phyloP scores from a whole-genome alignment of 2,329 filamentous ascomycete genomes.

The Trichophyton mentagrophytes region DNA sequence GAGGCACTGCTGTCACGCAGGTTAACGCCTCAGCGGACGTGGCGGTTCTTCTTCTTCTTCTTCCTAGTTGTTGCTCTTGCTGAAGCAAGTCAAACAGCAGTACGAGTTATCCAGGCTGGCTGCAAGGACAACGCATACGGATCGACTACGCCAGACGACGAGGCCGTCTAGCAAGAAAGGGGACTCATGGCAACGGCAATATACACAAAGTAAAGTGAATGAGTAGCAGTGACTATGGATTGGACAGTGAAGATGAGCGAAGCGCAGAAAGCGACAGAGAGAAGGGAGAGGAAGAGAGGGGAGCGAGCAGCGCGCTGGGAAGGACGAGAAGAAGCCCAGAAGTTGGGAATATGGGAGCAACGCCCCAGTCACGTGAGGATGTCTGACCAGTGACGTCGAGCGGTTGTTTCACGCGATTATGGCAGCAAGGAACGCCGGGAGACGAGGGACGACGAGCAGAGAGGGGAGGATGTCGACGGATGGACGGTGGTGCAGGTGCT shows the following conservation, averaged over 20 bases:
- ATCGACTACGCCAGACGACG: constrained; percentile 33
- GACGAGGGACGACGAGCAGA: not conserved
- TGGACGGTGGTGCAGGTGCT: not conserved
- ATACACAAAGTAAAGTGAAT: not conserved
- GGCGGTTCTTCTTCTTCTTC: not conserved
- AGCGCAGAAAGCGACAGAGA: constrained; percentile 7
- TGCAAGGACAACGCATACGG: constrained; percentile 32
- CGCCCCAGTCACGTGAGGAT: constrained; percentile 26
- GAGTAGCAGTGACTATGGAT: not conserved
- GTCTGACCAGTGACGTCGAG: constrained; percentile 30
- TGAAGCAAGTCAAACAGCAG: constrained; percentile 32
- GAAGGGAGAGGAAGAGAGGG: constrained; percentile 7
- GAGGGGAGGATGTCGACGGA: not conserved
- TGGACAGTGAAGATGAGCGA: constrained; percentile 6
- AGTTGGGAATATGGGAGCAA: constrained; percentile 12
- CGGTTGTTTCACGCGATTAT: constrained; percentile 26
- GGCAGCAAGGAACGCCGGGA: not conserved
- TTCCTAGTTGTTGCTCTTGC: constrained; percentile 19
- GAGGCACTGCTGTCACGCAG: not conserved
- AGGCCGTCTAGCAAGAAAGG: constrained; percentile 31
- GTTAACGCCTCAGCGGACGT: not conserved
- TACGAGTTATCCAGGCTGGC: constrained; percentile 34
- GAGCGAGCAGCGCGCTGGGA: constrained; percentile 7
- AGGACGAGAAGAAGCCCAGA: constrained; percentile 8
- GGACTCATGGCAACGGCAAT: constrained; percentile 10